These are phyloP conservation scores for Termitomyces heimii DNA, from an alignment of 768 basidiomycete genomes.

Conservation along the genomic window DNA sequence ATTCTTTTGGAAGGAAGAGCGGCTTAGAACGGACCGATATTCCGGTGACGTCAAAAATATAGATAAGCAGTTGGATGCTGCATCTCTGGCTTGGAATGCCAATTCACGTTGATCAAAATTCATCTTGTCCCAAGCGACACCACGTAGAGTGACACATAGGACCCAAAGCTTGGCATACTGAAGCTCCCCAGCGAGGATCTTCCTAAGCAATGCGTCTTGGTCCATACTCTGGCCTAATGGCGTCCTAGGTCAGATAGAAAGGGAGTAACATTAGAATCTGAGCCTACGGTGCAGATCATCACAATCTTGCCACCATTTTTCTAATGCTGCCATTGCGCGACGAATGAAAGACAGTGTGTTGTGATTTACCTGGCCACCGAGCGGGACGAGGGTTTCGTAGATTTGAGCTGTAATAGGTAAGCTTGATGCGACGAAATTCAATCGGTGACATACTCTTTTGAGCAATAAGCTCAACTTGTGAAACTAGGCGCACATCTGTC, in stretches of 20 bases:
- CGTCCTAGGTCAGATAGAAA: constrained; percentile 7
- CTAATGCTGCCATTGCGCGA: constrained; percentile 78
- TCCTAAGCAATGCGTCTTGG: constrained; percentile 78
- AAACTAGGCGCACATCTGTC: constrained; percentile 85
- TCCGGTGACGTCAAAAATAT: constrained; percentile 79
- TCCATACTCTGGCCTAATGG: constrained; percentile 69
- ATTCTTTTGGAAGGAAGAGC: not conserved
- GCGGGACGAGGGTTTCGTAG: constrained; percentile 80
- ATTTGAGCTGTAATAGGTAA: constrained; percentile 65
- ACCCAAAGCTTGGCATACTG: constrained; percentile 95
- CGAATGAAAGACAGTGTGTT: constrained; percentile 84
- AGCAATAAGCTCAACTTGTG: constrained; percentile 84
- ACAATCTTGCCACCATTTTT: constrained; percentile 89
- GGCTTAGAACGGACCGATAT: constrained; percentile 62
- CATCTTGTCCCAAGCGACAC: constrained; percentile 95
- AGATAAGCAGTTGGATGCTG: constrained; percentile 78
- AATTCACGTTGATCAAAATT: constrained; percentile 91
- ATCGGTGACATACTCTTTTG: constrained; percentile 67
- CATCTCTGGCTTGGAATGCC: constrained; percentile 93
- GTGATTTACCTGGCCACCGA: constrained; percentile 83
- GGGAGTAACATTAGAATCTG: not conserved
- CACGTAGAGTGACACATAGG: constrained; percentile 86
- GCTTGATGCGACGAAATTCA: not conserved
- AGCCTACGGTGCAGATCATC: constrained; percentile 74
- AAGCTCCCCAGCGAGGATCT: constrained; percentile 82